phyloP scores from a whole-genome alignment of 768 basidiomycete genomes.

The Tricholoma furcatifolium region DNA sequence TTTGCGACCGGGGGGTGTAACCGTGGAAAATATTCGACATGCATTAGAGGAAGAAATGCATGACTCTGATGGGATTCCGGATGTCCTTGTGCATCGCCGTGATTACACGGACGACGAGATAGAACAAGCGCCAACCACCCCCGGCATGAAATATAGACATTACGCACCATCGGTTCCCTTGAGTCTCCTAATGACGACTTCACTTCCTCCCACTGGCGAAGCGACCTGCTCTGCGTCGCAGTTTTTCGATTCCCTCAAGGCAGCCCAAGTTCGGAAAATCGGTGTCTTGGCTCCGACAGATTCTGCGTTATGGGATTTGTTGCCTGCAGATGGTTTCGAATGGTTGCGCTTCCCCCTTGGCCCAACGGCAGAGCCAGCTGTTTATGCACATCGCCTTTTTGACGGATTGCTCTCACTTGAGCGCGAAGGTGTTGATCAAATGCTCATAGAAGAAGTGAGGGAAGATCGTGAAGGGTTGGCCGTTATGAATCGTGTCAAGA shows the following conservation, averaged over 20 bases:
- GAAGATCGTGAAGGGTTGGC: conserved; percentile 87
- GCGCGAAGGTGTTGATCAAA: conserved; percentile 68
- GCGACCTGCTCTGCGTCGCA: conserved; percentile 27
- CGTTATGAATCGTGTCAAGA: conserved; percentile 91
- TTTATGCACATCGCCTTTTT: conserved; percentile 81
- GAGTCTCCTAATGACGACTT: conserved; percentile 59
- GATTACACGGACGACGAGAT: conserved; percentile 72
- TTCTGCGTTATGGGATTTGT: conserved; percentile 40
- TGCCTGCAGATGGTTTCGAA: conserved; percentile 36
- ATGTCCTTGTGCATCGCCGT: conserved; percentile 74
- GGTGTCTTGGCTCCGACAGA: conserved; percentile 71
- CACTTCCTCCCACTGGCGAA: conserved; percentile 38
- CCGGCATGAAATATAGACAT: conserved; percentile 99
- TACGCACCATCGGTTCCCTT: conserved; percentile 93
- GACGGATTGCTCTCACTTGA: conserved; percentile 86
- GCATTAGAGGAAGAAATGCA: conserved; percentile 45
- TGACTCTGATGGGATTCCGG: conserved; percentile 36
- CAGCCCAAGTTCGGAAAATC: conserved; percentile 41
- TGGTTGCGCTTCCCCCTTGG: conserved; percentile 60
- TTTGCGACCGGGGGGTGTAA: conserved; percentile 88
- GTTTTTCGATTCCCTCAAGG: conserved; percentile 44
- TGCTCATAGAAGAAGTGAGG: conserved; percentile 80
- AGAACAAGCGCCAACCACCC: conserved; percentile 85
- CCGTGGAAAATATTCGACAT: conserved; percentile 80
- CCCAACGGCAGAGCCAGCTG: conserved; percentile 52